phyloP scores from a whole-genome alignment of 345 rosid genomes.

The Aethionema arabicum region DNA sequence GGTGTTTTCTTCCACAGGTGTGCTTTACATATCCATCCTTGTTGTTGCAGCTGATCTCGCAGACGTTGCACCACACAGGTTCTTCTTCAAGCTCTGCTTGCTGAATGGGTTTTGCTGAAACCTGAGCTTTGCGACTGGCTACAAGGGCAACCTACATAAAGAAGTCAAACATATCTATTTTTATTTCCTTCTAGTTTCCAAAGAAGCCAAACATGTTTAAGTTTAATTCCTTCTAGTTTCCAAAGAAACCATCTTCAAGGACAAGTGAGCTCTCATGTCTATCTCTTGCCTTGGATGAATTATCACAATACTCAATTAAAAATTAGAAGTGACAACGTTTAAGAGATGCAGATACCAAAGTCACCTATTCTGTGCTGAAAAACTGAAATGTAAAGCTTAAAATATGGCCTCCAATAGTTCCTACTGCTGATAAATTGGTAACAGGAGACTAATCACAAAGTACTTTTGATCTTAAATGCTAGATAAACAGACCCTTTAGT shows the following conservation, averaged over 20 bases:
- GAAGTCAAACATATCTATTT: background rate
- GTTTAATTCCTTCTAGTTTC: background rate
- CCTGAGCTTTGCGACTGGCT: constrained; percentile 30
- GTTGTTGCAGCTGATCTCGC: constrained; percentile 41
- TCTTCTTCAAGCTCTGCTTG: constrained; percentile 41
- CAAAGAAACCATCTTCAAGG: background rate
- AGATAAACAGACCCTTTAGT: background rate
- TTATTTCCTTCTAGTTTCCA: background rate
- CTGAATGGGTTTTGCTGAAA: constrained; percentile 31
- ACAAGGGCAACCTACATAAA: constrained; percentile 36
- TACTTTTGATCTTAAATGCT: constrained; percentile 6
- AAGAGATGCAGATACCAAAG: background rate
- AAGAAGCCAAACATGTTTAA: background rate
- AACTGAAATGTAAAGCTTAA: too few relatives aligned
- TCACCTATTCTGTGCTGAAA: background rate
- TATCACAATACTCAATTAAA: background rate
- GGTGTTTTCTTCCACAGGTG: constrained; percentile 26
- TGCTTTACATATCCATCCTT: constrained; percentile 11
- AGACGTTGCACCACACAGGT: constrained; percentile 43
- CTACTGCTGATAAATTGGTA: constrained; percentile 36
- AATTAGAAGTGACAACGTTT: background rate
- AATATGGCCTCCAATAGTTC: too few relatives aligned
- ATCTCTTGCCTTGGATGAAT: background rate
- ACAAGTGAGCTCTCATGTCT: background rate
- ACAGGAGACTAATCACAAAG: background rate